Percentiles rank a stretch among this genome's conserved stretches.
phyloP scores from a whole-genome alignment of 2,329 filamentous ascomycete genomes.

The Nemania serpens region DNA sequence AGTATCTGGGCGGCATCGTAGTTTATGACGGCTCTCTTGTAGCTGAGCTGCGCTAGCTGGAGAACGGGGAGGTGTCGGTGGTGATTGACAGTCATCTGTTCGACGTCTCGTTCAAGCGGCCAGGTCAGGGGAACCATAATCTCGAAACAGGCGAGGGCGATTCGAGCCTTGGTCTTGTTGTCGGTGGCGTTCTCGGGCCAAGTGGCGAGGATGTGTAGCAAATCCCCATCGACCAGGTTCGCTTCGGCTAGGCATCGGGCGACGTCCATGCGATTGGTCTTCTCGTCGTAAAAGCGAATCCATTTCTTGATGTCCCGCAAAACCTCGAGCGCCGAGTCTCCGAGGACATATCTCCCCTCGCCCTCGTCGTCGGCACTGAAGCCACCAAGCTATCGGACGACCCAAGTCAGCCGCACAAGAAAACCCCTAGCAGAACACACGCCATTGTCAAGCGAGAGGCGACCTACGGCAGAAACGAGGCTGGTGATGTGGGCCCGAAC shows the following conservation, averaged over 20 bases:
- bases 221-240: conserved; percentile 86
- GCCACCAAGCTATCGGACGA: conserved; percentile 73
- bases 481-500: conserved; percentile 93
- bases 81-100: conserved; percentile 89
- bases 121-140: conserved; percentile 91
- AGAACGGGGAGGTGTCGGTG: conserved; percentile 89
- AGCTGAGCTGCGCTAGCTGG: conserved; percentile 82
- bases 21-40: conserved; percentile 88
- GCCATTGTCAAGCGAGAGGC: background rate
- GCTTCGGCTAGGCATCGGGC: conserved; percentile 90
- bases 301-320: conserved; percentile 93
- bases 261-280: conserved; percentile 91
- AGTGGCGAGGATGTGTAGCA: conserved; percentile 83
- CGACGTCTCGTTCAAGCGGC: conserved; percentile 80
- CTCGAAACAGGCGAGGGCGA: conserved; percentile 86
- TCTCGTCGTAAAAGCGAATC: conserved; percentile 93
- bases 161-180: conserved; percentile 75
- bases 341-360: conserved; percentile 82
- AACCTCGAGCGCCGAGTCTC: conserved; percentile 90
- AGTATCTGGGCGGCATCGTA: conserved; percentile 78
- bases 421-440: background rate
- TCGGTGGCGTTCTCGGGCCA: conserved; percentile 77
- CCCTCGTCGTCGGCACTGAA: conserved; percentile 78
- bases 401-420: conserved; percentile 26
- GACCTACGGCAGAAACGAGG: conserved; percentile 85